Percentiles rank a stretch among this genome's conserved stretches.
Evolutionary conservation across 1,284 basidiomycete genomes (phyloP).

Genomic region (Meira nashicola): DNA sequence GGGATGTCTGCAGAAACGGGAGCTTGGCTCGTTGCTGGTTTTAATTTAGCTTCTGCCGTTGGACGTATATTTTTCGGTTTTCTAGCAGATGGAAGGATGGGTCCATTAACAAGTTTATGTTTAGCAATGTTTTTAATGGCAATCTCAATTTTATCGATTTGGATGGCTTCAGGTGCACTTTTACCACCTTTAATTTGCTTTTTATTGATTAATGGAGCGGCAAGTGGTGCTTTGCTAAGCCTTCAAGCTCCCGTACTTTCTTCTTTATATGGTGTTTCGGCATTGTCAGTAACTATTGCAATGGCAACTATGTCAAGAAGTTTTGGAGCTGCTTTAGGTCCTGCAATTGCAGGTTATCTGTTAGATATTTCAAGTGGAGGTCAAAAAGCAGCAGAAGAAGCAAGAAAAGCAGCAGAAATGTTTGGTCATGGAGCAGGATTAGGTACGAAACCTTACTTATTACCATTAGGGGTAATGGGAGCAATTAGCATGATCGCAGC

Average conservation of each 20-base stretch:
- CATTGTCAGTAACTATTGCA: constrained; percentile 14
- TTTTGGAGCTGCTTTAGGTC: constrained; percentile 28
- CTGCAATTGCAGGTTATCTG: constrained; percentile 28
- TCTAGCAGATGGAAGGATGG: constrained; percentile 27
- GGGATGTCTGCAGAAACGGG: constrained; percentile 35
- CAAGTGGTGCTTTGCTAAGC: constrained; percentile 26
- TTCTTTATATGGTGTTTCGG: constrained; percentile 27
- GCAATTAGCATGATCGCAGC: constrained; percentile 23
- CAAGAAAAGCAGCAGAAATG: no score
- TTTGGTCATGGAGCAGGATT: background rate
- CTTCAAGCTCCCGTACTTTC: constrained; percentile 34
- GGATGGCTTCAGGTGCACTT: constrained; percentile 23
- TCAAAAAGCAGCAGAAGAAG: no score
- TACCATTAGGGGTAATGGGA: background rate
- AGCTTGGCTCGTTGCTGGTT: constrained; percentile 40
- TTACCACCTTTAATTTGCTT: constrained; percentile 24
- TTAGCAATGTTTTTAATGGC: constrained; percentile 24
- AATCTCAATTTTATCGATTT: constrained; percentile 26
- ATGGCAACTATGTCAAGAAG: constrained; percentile 15
- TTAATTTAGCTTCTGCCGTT: constrained; percentile 29
- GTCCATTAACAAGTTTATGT: constrained; percentile 27
- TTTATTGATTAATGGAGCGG: constrained; percentile 30
- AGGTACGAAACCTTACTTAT: background rate
- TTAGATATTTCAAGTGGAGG: constrained; percentile 28
- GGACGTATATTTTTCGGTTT: constrained; percentile 31